Evolutionary conservation across 2,329 filamentous ascomycete species (phyloP).

Genomic region (Colletotrichum paranaense): DNA sequence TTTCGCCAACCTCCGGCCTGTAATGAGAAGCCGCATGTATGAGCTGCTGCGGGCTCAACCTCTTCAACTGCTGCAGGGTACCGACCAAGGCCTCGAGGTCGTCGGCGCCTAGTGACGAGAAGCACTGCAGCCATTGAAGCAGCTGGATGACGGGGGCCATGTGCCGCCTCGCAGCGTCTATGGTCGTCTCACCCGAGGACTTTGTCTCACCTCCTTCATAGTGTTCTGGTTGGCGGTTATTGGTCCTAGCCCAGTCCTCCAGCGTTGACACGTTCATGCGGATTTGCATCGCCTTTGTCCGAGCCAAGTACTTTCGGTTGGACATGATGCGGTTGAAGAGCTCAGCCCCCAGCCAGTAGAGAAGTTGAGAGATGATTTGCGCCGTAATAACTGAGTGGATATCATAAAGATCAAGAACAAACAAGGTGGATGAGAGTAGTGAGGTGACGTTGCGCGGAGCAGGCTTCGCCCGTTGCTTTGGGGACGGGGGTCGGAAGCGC

Average conservation of each 20-base stretch:
- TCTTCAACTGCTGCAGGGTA: slow-evolving; percentile 89
- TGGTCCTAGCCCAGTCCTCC: slow-evolving; percentile 94
- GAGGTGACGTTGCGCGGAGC: slow-evolving; percentile 97
- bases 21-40: slow-evolving; percentile 95
- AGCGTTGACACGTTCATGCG: slow-evolving; percentile 97
- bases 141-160: slow-evolving; percentile 92
- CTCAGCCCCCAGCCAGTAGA: slow-evolving; percentile 97
- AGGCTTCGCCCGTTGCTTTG: slow-evolving; percentile 90
- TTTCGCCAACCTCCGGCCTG: slow-evolving; percentile 94
- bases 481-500: slow-evolving; percentile 90
- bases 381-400: slow-evolving; percentile 96
- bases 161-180: slow-evolving; percentile 86
- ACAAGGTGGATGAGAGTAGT: slow-evolving; percentile 92
- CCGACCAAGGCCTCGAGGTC: slow-evolving; percentile 89
- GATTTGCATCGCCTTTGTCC: slow-evolving; percentile 99
- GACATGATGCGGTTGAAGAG: slow-evolving; percentile 99
- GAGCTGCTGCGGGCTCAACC: slow-evolving; percentile 86
- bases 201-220: slow-evolving; percentile 92
- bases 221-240: slow-evolving; percentile 94
- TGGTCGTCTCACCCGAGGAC: slow-evolving; percentile 85
- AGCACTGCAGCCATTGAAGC: slow-evolving; percentile 97
- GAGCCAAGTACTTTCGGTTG: slow-evolving; percentile 90
- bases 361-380: slow-evolving; percentile 89
- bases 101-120: slow-evolving; percentile 87
- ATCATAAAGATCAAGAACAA: slow-evolving; percentile 98